phyloP scores from a whole-genome alignment of 495 filamentous ascomycete species.

The Monascus purpureus region DNA sequence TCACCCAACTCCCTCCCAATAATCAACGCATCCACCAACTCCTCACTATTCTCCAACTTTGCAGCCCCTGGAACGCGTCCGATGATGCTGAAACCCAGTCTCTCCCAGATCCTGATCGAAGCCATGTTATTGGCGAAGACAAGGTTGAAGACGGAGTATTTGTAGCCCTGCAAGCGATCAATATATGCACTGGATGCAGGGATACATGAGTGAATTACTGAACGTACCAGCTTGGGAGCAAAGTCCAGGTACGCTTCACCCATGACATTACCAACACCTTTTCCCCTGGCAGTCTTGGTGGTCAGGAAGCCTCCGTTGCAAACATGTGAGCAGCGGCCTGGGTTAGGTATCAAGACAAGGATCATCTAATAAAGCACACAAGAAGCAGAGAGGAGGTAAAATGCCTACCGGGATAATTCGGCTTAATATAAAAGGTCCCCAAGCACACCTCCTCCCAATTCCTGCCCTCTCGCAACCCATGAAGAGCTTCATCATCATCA shows the following conservation, averaged over 20 bases:
- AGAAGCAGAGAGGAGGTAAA: no score
- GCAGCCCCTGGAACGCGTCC: slow-evolving; percentile 52
- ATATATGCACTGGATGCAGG: neutral
- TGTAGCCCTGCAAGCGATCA: slow-evolving; percentile 52
- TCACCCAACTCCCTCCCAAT: slow-evolving; percentile 27
- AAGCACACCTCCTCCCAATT: slow-evolving; percentile 78
- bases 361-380: neutral
- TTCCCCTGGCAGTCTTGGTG: slow-evolving; percentile 67
- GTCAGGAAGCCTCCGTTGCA: slow-evolving; percentile 93
- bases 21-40: slow-evolving; percentile 34
- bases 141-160: slow-evolving; percentile 95
- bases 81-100: slow-evolving; percentile 85
- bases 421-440: slow-evolving; percentile 95
- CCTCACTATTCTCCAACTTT: slow-evolving; percentile 26
- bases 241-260: slow-evolving; percentile 84
- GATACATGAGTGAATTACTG: no score
- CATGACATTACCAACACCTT: slow-evolving; percentile 80
- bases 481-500: slow-evolving; percentile 22
- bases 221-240: slow-evolving; percentile 77
- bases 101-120: slow-evolving; percentile 91
- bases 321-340: slow-evolving; percentile 51
- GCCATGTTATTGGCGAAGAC: slow-evolving; percentile 96
- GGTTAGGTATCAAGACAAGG: slow-evolving; percentile 2
- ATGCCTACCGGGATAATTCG: slow-evolving; percentile 91
- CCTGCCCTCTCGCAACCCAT: slow-evolving; percentile 27